Evolutionary conservation across 2,329 filamentous ascomycete genomes (phyloP), one percentile per base, ranked within the genome.

Genomic region (Colletotrichum sp.): DNA sequence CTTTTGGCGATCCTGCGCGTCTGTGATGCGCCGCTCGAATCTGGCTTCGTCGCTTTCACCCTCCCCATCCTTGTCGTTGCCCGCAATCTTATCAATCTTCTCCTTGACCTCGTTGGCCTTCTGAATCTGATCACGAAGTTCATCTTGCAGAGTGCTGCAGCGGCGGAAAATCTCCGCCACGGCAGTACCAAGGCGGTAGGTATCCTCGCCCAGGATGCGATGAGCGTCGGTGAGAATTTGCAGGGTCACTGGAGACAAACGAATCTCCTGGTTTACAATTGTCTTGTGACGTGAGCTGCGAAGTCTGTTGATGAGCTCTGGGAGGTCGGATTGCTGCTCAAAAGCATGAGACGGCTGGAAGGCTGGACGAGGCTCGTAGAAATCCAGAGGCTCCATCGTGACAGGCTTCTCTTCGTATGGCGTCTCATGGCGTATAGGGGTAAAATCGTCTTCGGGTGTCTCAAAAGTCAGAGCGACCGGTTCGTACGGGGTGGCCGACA

Each of bases 201-300:
- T 95, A 83, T 96, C 94, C 12, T 90, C 89, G 77, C 92, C 92
- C 8, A 96, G 87, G 7, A 94, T 87, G 81, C 93, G 92, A 82
- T 96, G 95, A 0, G 92, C 92, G 75, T 95, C 92, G 32, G 93
- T 94, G 78, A 96, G 90, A 49, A 95, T 88, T 78, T 93, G 90
- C 21, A 96, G 88, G 3, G 93, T 95, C 26, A 93, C 90, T 15
- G 93, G 92, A 26, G 93, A 94, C 26, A 96, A 89, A 75, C 91
- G 90, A 70, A 96, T 88, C 80, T 94, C 92, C 76, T 95, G 93
- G 73, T 90, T 91, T 65, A 95, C 85, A 30, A 92, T 83, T 7
- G 90, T 88, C 83, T 91, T 90, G 82, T 93, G 89, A 69, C 90
- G 89, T 60, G 90, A 90, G 3, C 92, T 92, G 64, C 90, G 89